phyloP scores from a whole-genome alignment of 148 eudicot genomes.

The Mesembryanthemum crystallinum region DNA sequence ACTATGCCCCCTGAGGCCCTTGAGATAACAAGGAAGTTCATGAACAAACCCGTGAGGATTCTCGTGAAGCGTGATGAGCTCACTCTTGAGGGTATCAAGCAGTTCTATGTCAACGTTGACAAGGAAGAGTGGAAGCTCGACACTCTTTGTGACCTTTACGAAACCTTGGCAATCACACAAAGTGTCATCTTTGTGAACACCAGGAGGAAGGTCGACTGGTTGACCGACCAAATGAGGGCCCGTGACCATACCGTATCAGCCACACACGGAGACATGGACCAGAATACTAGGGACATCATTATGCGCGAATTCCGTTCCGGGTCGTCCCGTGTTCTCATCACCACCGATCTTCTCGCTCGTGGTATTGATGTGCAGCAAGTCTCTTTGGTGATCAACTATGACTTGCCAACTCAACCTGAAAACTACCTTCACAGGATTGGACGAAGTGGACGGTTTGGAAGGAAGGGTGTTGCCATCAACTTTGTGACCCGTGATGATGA shows the following conservation, averaged over 20 bases:
- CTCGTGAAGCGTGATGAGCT: slow-evolving; percentile 75
- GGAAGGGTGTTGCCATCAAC: slow-evolving; percentile 77
- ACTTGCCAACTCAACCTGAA: slow-evolving; percentile 67
- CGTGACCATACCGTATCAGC: slow-evolving; percentile 76
- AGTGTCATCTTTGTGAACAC: slow-evolving; percentile 74
- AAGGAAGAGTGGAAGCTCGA: slow-evolving; percentile 79
- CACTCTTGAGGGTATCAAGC: slow-evolving; percentile 73
- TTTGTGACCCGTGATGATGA: slow-evolving; percentile 65
- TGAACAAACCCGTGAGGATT: slow-evolving; percentile 73
- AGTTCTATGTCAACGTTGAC: slow-evolving; percentile 60
- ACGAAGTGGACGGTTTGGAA: slow-evolving; percentile 71
- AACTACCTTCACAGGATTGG: slow-evolving; percentile 71
- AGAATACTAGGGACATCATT: slow-evolving; percentile 62
- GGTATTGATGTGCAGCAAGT: slow-evolving; percentile 82
- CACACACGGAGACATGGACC: slow-evolving; percentile 73
- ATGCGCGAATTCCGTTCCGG: slow-evolving; percentile 74
- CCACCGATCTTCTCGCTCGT: slow-evolving; percentile 71
- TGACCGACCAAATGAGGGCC: slow-evolving; percentile 67
- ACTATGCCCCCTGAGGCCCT: slow-evolving; percentile 79
- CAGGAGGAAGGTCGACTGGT: slow-evolving; percentile 75
- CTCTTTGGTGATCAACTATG: slow-evolving; percentile 65
- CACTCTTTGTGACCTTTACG: slow-evolving; percentile 65
- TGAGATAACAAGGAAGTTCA: slow-evolving; percentile 68
- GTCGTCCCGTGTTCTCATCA: slow-evolving; percentile 64
- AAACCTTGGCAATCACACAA: slow-evolving; percentile 65